Evolutionary conservation across 768 basidiomycete species (phyloP), one percentile per base, ranked within the genome.

Genomic region (Termitomyces sp.): DNA sequence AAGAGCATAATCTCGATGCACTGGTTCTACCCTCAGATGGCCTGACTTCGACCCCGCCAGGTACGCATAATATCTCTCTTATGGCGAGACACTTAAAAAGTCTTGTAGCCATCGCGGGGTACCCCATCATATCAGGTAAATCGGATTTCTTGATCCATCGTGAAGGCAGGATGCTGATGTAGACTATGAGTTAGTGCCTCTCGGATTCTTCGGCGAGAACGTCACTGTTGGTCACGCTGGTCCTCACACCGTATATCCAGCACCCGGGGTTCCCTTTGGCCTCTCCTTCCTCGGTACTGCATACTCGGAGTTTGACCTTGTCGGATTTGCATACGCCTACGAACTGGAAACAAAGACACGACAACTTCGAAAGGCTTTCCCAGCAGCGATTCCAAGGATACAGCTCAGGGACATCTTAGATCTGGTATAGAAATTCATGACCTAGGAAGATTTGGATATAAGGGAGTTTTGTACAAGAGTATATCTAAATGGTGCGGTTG

Each of bases 111-210:
- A 79, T 86, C 54, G 82, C 82, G 4, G 86, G 85, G 6, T 87
- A 86, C 59, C 86, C 86, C 2, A 81, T 86, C 49, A 71, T 87
- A 37, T 84, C 85, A 31, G 84, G 85, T 82, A 34, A 59, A 72
- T 61, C 31, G 5, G 6, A 29, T n/a, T 16, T 44, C n/a, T 25
- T 41, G 0, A 37, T 32, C 32, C 29, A 31, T 16, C 23, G 11
- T 31, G 7, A 1, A 37, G 25, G 3, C 32, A 54, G 2, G 46
- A 17, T 46, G 34, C 47, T 67, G 5, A 49, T 5, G 34, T 19
- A 10, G 11, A 14, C 34, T 8, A 21, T 4, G 8, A 29, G 4
- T 17, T 43, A 76, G 85, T 87, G 7, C 85, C 86, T 0, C 74
- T 86, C 3, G 84, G 83, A 4, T 85, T 84, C 65, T 80, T 79